Conservation (phyloP, 1,284 basidiomycete species). For the Fomitopsis pinicola region DNA sequence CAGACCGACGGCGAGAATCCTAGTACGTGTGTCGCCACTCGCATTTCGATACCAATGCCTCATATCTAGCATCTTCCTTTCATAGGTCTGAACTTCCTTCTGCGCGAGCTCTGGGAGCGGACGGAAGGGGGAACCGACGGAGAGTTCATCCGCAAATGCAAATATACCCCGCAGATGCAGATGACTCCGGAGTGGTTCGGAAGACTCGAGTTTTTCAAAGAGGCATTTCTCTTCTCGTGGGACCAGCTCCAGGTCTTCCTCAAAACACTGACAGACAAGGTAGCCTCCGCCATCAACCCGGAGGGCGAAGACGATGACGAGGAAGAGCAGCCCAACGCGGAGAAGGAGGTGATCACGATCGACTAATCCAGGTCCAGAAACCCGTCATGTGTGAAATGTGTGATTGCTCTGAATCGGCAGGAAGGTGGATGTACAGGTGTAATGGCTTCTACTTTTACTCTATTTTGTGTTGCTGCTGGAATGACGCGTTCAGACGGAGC, state of each 20-base stretch:
- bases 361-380: neutral
- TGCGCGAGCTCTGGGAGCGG: conserved; percentile 36
- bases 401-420: neutral
- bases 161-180: conserved; percentile 60
- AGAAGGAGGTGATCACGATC: neutral
- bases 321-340: conserved; percentile 26
- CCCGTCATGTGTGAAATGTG: neutral
- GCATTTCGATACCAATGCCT: neutral
- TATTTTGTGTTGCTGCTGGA: neutral
- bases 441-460: neutral
- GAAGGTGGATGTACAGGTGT: neutral
- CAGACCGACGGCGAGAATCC: neutral
- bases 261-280: conserved; percentile 47
- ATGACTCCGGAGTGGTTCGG: conserved; percentile 50
- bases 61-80: neutral
- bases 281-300: conserved; percentile 24
- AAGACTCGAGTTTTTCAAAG: conserved; percentile 54
- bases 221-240: conserved; percentile 62
- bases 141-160: conserved; percentile 44
- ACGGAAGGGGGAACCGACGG: conserved; percentile 33
- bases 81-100: conserved; percentile 55
- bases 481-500: neutral
- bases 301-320: conserved; percentile 28
- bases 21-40: neutral
- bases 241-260: conserved; percentile 64